phyloP scores from a whole-genome alignment of 345 rosid genomes.

The Gossypium longicalyx region DNA sequence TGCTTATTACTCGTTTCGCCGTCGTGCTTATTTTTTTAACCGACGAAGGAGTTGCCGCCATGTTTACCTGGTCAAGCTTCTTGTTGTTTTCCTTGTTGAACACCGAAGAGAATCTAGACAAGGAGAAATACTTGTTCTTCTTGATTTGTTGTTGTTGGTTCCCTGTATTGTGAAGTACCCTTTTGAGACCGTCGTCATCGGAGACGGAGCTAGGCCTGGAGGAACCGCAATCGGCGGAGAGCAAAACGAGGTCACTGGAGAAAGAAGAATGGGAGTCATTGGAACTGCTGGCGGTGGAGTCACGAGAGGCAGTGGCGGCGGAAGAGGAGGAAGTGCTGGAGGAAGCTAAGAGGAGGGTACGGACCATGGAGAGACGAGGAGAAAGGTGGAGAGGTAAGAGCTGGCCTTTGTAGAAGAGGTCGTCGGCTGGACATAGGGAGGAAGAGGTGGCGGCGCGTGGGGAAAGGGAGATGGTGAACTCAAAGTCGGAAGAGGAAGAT shows the following conservation, averaged over 20 bases:
- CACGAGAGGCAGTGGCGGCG: conserved; percentile 26
- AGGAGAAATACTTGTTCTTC: conserved; percentile 55
- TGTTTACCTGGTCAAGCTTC: conserved; percentile 24
- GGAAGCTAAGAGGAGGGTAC: conserved; percentile 73
- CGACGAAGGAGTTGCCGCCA: conserved; percentile 26
- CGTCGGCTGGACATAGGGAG: conserved; percentile 82
- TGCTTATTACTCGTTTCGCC: conserved; percentile 75
- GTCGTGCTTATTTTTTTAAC: conserved; percentile 71
- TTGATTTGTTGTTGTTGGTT: conserved; percentile 26
- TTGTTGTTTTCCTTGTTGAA: conserved; percentile 64
- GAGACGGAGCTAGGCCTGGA: conserved; percentile 83
- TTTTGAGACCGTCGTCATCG: conserved; percentile 44
- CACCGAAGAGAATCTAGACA: conserved; percentile 77
- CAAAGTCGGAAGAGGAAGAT: conserved; percentile 82
- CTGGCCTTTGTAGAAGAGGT: conserved; percentile 97
- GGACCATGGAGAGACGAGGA: conserved; percentile 92
- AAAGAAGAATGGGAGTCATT: conserved; percentile 58
- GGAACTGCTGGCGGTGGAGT: conserved; percentile 49
- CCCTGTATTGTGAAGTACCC: not conserved
- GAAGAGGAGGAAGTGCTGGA: conserved; percentile 65
- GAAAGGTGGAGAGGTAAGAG: conserved; percentile 92
- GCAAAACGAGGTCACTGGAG: conserved; percentile 43
- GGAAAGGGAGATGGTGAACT: conserved; percentile 72
- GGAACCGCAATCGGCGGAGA: conserved; percentile 45
- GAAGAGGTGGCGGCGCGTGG: conserved; percentile 64